Conservation (phyloP, 495 filamentous ascomycete genomes). For the Penicillium ucsense region DNA sequence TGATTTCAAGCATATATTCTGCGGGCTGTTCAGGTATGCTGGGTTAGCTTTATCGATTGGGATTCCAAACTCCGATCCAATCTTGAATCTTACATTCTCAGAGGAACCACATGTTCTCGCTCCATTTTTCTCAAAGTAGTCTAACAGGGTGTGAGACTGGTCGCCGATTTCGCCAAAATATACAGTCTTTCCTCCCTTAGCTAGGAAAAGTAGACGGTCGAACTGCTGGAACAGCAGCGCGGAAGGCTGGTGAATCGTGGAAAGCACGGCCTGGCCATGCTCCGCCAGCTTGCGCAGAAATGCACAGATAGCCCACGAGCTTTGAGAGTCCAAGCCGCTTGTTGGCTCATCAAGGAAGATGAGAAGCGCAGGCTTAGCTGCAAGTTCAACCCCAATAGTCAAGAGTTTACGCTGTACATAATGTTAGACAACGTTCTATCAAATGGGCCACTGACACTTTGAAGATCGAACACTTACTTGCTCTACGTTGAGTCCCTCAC, state of each 20-base stretch:
- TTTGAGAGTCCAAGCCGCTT: conserved; percentile 76
- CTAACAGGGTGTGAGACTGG: conserved; percentile 57
- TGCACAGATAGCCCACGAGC: conserved; percentile 72
- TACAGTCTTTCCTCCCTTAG: conserved; percentile 72
- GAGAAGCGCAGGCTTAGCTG: conserved; percentile 79
- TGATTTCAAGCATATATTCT: conserved; percentile 88
- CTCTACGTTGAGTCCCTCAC: conserved; percentile 74
- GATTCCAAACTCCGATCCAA: too few relatives aligned
- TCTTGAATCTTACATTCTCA: conserved; percentile 56
- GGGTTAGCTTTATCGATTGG: too few relatives aligned
- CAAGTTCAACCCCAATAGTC: conserved; percentile 87
- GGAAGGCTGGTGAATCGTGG: conserved; percentile 91
- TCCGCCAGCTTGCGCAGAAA: conserved; percentile 81
- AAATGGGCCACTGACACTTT: neutral
- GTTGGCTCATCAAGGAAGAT: conserved; percentile 95
- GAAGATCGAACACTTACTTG: conserved; percentile 39
- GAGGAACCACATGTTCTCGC: conserved; percentile 57
- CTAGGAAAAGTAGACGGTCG: conserved; percentile 77
- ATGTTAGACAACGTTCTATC: neutral
- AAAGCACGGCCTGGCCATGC: conserved; percentile 79
- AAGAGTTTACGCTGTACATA: conserved; percentile 34
- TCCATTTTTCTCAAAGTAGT: conserved; percentile 72
- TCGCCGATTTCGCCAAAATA: conserved; percentile 84
- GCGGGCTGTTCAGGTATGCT: conserved; percentile 42
- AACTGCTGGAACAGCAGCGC: conserved; percentile 90